Percentiles rank a stretch among this genome's conserved stretches.
These are phyloP conservation scores for Agrostemma githago DNA, from an alignment of 148 eudicot genomes.

Conservation along the genomic window DNA sequence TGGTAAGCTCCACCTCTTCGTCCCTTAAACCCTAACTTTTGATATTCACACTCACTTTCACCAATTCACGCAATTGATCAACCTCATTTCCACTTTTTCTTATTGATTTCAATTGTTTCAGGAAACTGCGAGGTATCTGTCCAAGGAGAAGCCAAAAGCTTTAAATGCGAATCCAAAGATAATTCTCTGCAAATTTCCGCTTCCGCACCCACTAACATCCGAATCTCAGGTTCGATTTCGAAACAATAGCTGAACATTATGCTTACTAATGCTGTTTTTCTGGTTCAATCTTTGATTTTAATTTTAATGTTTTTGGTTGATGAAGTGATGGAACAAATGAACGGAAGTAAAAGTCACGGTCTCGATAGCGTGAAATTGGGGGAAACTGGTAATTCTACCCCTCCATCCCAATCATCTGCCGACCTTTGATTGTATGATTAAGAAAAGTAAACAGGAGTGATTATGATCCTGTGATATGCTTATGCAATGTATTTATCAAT, in stretches of 20 bases:
- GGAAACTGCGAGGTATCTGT: conserved; percentile 67
- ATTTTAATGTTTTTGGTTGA: background rate
- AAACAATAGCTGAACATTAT: background rate
- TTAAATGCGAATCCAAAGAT: conserved; percentile 32
- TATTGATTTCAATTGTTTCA: conserved; percentile 18
- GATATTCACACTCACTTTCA: background rate
- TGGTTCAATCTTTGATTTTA: background rate
- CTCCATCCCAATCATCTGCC: background rate
- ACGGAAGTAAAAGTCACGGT: conserved; percentile 14
- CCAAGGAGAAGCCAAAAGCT: conserved; percentile 42
- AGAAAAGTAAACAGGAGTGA: background rate
- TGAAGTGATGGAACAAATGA: conserved; percentile 35
- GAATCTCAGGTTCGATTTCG: conserved; percentile 47
- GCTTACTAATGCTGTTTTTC: background rate
- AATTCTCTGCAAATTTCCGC: conserved; percentile 43
- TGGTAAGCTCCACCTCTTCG: background rate
- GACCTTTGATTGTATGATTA: background rate
- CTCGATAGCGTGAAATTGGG: conserved; percentile 10
- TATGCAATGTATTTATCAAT: background rate
- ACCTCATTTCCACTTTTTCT: background rate
- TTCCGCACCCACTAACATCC: conserved; percentile 39
- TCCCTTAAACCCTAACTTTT: conserved; percentile 13
- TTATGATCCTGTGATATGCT: background rate
- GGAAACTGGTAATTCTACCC: conserved; percentile 24
- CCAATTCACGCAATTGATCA: background rate